Percentiles rank a stretch among this genome's conserved stretches.
These are phyloP conservation scores for Colletotrichum graminicola DNA, from an alignment of 2,329 filamentous ascomycete species.

Conservation along the genomic window DNA sequence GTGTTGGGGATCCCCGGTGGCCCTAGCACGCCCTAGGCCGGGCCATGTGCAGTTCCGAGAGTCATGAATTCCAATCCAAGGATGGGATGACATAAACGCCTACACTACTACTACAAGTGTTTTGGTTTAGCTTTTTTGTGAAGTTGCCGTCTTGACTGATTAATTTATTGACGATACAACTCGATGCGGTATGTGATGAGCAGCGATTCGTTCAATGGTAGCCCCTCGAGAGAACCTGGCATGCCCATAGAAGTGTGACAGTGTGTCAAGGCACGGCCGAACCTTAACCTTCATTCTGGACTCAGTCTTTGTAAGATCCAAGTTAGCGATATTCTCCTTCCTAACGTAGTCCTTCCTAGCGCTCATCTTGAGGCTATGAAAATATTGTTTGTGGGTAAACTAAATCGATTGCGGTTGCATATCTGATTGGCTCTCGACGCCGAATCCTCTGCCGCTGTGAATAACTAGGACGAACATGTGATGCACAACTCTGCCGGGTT, in stretches of 20 bases:
- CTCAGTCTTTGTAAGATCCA: no score
- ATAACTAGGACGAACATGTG: neutral
- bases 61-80: neutral
- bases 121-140: accelerated
- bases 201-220: neutral
- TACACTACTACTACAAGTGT: neutral
- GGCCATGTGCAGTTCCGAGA: neutral
- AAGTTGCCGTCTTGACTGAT: no score
- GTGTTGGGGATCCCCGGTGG: constrained; percentile 34
- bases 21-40: neutral
- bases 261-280: neutral
- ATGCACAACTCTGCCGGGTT: neutral
- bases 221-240: no score
- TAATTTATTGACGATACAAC: no score
- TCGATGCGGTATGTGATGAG: neutral
- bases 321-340: neutral
- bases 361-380: neutral
- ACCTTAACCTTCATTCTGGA: neutral
- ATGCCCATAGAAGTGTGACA: no score
- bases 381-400: neutral
- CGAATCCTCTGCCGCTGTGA: neutral
- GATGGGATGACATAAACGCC: neutral
- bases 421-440: neutral
- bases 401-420: neutral
- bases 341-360: neutral